Evolutionary conservation across 208 protist species (phyloP), one percentile per base, ranked within the genome.

Genomic region (Trypanosoma melophagium): DNA sequence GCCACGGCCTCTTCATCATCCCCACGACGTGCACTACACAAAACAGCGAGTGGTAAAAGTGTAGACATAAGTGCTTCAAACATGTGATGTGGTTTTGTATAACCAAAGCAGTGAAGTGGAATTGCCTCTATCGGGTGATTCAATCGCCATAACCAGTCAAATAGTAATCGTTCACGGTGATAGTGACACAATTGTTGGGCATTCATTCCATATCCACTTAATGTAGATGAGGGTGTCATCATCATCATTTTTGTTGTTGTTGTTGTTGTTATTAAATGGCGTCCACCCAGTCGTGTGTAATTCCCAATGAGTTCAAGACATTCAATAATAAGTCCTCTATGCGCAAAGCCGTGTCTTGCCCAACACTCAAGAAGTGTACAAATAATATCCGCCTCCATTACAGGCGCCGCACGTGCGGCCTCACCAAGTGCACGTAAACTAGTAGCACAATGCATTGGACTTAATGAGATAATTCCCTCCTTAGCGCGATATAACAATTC

Each of bases 331-430:
- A 86, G 71, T 10, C 53, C 45, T 16, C 67, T 80, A 35, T 82
- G 79, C 8, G 59, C 59, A 67, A 91, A 94, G 12, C 77, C 81
- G 12, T 73, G 84, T 21, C 73, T 91, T 8, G 88, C 77, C 83
- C 81, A 90, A 69, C 79, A 90, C 65, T 94, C 88, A 2, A 94
- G 71, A 38, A 91, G 72, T n/a, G 80, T 85, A 66, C 82, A 88
- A 22, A 91, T 50, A 25, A 90, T 77, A 16, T 77, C 60, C 10
- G 81, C 59, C 58, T 79, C 77, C 55, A 90, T 69, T 63, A 68
- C 69, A 7, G 82, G 84, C 2, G 76, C 83, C 8, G 84, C 79
- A 1, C 66, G 58, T 24, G 80, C 80, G 3, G 85, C 88, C 56
- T 91, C 79, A 2, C 79, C 69, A 21, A 94, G 50, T 16, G 88